These are phyloP conservation scores for Solanum chiquidenum DNA, from an alignment of 257 asterid genomes.

Conservation along the genomic window DNA sequence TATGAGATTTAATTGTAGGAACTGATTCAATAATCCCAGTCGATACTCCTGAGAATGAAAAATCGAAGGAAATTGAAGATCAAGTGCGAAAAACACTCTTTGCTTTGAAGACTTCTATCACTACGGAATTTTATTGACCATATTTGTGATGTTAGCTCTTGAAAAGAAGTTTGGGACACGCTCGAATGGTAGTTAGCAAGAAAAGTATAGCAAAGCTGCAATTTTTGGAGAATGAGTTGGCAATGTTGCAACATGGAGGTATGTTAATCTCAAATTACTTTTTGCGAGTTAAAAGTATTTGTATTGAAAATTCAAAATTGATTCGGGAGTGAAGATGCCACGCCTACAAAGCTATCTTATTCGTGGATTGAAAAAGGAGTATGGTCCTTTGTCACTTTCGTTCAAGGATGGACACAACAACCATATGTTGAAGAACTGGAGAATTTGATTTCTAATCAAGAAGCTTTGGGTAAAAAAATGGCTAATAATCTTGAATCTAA, in stretches of 20 bases:
- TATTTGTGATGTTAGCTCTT: neutral
- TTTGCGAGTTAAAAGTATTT: neutral
- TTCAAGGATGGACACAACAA: neutral
- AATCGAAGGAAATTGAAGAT: neutral
- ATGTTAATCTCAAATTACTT: neutral
- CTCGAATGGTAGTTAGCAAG: neutral
- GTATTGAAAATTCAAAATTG: conserved; percentile 1
- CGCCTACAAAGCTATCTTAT: neutral
- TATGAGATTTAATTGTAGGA: neutral
- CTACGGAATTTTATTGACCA: neutral
- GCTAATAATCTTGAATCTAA: too few relatives aligned
- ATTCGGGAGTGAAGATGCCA: neutral
- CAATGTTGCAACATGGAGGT: neutral
- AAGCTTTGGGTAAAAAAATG: neutral
- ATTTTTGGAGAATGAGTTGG: neutral
- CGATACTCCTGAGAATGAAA: neutral
- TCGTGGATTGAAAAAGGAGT: neutral
- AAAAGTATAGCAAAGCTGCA: neutral
- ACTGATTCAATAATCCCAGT: neutral
- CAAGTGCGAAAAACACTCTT: neutral
- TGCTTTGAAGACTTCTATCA: neutral
- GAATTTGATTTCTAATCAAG: neutral
- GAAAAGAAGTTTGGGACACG: neutral
- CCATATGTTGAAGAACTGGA: neutral
- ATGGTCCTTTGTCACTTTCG: neutral